These are phyloP conservation scores for Russula abietina DNA, from an alignment of 768 basidiomycete species.

Conservation along the genomic window DNA sequence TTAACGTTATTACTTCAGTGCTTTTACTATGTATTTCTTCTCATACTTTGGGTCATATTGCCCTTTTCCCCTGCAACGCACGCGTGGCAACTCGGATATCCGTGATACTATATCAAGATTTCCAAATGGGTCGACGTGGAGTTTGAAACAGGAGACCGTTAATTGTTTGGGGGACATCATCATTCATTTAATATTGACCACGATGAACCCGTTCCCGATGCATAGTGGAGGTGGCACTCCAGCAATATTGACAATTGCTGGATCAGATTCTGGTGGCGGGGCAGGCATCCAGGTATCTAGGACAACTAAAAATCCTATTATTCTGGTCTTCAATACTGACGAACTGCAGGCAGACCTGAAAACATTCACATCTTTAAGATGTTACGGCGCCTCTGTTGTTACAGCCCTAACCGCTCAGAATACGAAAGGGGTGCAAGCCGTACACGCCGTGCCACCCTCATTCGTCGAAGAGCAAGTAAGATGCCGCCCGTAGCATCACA, in stretches of 20 bases:
- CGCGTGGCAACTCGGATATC: neutral
- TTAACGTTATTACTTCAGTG: slow-evolving; percentile 25
- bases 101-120: neutral
- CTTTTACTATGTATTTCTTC: slow-evolving; percentile 23
- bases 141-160: neutral
- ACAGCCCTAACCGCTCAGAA: slow-evolving; percentile 91
- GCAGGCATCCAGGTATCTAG: slow-evolving; percentile 79
- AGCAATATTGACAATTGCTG: slow-evolving; percentile 64
- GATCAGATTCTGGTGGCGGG: slow-evolving; percentile 78
- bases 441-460: slow-evolving; percentile 58
- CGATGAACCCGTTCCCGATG: neutral
- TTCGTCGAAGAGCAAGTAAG: slow-evolving; percentile 73
- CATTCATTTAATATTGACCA: no score
- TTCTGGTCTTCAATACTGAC: neutral
- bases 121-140: slow-evolving; percentile 1
- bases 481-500: slow-evolving; percentile 2
- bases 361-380: slow-evolving; percentile 70
- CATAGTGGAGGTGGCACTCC: slow-evolving; percentile 8
- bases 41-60: slow-evolving; percentile 9
- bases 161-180: no score
- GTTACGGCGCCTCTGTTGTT: slow-evolving; percentile 75
- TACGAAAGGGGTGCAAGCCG: slow-evolving; percentile 72
- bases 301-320: no score
- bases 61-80: neutral
- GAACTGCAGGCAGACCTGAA: slow-evolving; percentile 71